phyloP scores from a whole-genome alignment of 1,284 basidiomycete genomes.

The Microbotryomycetes sp. region DNA sequence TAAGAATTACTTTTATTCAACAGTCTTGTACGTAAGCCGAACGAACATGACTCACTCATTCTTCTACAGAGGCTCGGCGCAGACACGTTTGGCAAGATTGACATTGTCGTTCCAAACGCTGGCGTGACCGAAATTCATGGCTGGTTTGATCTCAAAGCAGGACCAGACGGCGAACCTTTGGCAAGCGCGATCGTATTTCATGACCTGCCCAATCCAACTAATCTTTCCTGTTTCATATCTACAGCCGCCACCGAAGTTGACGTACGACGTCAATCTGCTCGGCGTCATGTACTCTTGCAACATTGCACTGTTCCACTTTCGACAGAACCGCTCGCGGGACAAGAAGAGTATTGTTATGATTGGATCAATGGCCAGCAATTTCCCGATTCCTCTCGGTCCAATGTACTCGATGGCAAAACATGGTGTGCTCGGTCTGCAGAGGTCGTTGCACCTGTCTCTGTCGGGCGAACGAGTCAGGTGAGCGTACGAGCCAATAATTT shows the following conservation, averaged over 20 bases:
- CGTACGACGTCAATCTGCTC: conserved; percentile 51
- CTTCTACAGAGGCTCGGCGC: conserved; percentile 40
- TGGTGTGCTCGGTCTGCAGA: neutral
- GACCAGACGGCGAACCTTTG: conserved; percentile 13
- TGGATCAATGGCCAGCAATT: neutral
- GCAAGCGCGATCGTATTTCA: neutral
- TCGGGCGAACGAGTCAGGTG: neutral
- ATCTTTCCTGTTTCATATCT: conserved; percentile 29
- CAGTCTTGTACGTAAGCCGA: too few relatives aligned
- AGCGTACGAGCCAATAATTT: too few relatives aligned
- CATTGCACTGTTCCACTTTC: conserved; percentile 29
- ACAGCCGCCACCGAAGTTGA: conserved; percentile 46
- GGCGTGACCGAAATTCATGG: conserved; percentile 48
- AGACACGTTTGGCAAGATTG: conserved; percentile 25
- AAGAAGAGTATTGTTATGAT: neutral
- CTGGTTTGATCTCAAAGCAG: conserved; percentile 32
- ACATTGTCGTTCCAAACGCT: conserved; percentile 50
- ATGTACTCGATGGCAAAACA: neutral
- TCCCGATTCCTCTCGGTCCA: neutral
- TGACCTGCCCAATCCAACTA: neutral
- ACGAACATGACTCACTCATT: conserved; percentile 36
- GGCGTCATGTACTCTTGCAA: conserved; percentile 50
- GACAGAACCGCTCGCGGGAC: neutral
- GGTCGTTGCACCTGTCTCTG: neutral
- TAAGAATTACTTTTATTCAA: conserved; percentile 46